Evolutionary conservation across 2,329 filamentous ascomycete genomes (phyloP).

Genomic region (Pseudocercospora crystallina): DNA sequence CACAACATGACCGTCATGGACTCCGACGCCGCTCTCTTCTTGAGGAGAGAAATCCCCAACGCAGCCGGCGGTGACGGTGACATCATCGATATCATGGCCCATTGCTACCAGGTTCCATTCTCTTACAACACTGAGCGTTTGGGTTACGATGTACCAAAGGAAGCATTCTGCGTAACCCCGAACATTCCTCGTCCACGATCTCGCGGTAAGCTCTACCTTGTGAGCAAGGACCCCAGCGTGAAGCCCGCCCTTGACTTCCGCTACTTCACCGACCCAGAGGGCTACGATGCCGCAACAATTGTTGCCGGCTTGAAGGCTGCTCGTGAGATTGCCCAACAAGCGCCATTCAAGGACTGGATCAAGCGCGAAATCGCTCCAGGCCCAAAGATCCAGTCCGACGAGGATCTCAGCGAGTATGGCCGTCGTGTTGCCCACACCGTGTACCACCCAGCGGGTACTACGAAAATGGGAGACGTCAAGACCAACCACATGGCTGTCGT

Average conservation of each 20-base stretch:
- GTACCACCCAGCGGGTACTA: constrained; percentile 86
- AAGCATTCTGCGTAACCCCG: constrained; percentile 90
- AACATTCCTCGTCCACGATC: constrained; percentile 84
- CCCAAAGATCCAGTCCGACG: constrained; percentile 70
- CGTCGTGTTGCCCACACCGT: constrained; percentile 81
- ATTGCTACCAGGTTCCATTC: constrained; percentile 95
- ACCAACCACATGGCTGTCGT: constrained; percentile 75
- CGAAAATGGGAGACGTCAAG: constrained; percentile 78
- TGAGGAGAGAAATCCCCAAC: constrained; percentile 72
- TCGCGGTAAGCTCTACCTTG: constrained; percentile 74
- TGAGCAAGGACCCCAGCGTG: constrained; percentile 69
- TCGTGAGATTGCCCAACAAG: constrained; percentile 71
- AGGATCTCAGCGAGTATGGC: constrained; percentile 78
- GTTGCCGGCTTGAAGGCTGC: constrained; percentile 75
- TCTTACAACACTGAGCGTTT: constrained; percentile 78
- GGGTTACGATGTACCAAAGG: constrained; percentile 68
- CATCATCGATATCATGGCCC: constrained; percentile 89
- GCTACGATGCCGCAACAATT: constrained; percentile 79
- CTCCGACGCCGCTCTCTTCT: constrained; percentile 84
- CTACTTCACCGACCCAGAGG: constrained; percentile 84
- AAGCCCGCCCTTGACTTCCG: constrained; percentile 85
- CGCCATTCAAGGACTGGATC: constrained; percentile 79
- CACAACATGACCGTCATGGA: constrained; percentile 85
- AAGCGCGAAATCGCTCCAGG: constrained; percentile 80
- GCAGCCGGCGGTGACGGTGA: constrained; percentile 69